Evolutionary conservation across 2,329 filamentous ascomycete species (phyloP).

Genomic region (Cucurbitaria berberidis): DNA sequence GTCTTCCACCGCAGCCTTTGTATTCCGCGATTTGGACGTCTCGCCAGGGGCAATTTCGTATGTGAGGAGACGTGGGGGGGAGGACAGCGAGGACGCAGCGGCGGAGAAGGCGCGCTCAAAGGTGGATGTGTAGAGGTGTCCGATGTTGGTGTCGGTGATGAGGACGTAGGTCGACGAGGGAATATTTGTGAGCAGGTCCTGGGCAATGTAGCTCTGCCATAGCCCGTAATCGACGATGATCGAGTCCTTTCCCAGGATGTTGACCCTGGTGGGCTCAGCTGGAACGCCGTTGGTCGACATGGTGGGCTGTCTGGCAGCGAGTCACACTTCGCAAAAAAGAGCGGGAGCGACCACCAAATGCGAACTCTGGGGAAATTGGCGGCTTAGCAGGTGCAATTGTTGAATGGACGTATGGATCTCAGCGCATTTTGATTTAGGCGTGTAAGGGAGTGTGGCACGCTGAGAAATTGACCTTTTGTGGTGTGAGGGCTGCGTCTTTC

Average conservation of each 20-base stretch:
- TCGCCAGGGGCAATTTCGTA: conserved; percentile 94
- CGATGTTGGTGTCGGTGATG: conserved; percentile 94
- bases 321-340: conserved; percentile 14
- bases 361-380: not conserved
- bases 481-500: conserved; percentile 7
- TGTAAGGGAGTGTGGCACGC: conserved; percentile 7
- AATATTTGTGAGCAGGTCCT: conserved; percentile 79
- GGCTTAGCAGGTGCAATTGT: conserved; percentile 6
- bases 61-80: conserved; percentile 73
- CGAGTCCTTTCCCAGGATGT: conserved; percentile 85
- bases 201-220: conserved; percentile 80
- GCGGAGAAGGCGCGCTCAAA: conserved; percentile 73
- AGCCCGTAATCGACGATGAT: conserved; percentile 93
- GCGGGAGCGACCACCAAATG: conserved; percentile 4
- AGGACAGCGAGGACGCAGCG: conserved; percentile 52
- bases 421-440: conserved; percentile 7
- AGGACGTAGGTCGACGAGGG: conserved; percentile 91
- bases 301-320: conserved; percentile 19
- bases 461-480: conserved; percentile 4
- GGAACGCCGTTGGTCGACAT: conserved; percentile 41
- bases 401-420: not conserved
- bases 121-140: conserved; percentile 76
- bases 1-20: conserved; percentile 94
- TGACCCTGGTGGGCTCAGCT: conserved; percentile 66
- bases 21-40: conserved; percentile 89